Evolutionary conservation across 2,329 filamentous ascomycete genomes (phyloP).

Genomic region (Torrubiellomyces zombiae): DNA sequence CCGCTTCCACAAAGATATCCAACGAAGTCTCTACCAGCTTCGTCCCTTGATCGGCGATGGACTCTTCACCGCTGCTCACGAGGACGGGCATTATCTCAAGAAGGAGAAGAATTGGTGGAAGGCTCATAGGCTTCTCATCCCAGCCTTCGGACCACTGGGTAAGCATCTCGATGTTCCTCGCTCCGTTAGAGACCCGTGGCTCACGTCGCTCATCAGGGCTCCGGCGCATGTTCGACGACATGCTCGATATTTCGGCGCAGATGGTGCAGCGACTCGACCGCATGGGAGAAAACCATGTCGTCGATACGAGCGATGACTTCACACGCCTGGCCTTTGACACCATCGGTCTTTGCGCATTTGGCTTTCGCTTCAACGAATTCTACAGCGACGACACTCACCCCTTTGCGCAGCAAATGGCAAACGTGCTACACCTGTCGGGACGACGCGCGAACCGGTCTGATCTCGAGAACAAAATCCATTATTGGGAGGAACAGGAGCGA

Average conservation of each 20-base stretch:
- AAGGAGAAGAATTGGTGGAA: slow-evolving; percentile 54
- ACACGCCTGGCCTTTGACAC: slow-evolving; percentile 60
- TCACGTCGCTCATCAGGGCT: too few species aligned
- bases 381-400: slow-evolving; percentile 54
- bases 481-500: slow-evolving; percentile 29
- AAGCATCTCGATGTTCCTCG: too few species aligned
- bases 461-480: slow-evolving; percentile 29
- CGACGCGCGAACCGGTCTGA: slow-evolving; percentile 29
- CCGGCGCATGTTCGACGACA: slow-evolving; percentile 50
- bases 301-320: slow-evolving; percentile 49
- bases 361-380: slow-evolving; percentile 58
- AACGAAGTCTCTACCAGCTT: too few species aligned
- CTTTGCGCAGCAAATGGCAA: slow-evolving; percentile 51
- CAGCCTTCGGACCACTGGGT: slow-evolving; percentile 51
- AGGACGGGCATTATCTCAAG: too few species aligned
- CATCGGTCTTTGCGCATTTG: slow-evolving; percentile 54
- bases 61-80: slow-evolving; percentile 44
- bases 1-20: slow-evolving; percentile 49
- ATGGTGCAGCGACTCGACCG: slow-evolving; percentile 53
- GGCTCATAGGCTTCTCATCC: slow-evolving; percentile 48
- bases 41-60: too few species aligned
- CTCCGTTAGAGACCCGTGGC: too few species aligned
- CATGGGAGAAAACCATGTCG: slow-evolving; percentile 37
- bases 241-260: slow-evolving; percentile 51
- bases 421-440: slow-evolving; percentile 41